Percentiles rank a stretch among this genome's conserved stretches.
Evolutionary conservation across 768 basidiomycete species (phyloP).

Genomic region (Amanita molliuscula): DNA sequence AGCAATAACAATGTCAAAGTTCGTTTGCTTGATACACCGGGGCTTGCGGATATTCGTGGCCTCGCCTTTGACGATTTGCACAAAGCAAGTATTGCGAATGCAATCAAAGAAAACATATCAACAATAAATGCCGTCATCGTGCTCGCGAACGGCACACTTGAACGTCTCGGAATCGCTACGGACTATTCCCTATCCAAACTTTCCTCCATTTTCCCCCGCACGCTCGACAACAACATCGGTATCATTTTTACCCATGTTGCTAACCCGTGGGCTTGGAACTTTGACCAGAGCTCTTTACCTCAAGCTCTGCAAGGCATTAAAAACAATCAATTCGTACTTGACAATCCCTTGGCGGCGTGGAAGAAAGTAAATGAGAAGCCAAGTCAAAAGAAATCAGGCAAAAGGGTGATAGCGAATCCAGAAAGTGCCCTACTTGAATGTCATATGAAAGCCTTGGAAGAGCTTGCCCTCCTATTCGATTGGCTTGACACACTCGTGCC

Average conservation of each 20-base stretch:
- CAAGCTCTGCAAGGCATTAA: neutral
- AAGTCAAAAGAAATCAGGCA: neutral
- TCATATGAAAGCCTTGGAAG: conserved; percentile 8
- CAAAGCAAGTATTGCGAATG: conserved; percentile 15
- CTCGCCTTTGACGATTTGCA: conserved; percentile 14
- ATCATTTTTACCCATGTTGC: conserved; percentile 16
- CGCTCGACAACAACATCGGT: conserved; percentile 16
- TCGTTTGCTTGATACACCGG: conserved; percentile 18
- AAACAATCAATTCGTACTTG: conserved; percentile 1
- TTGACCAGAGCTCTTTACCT: conserved; percentile 11
- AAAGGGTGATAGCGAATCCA: neutral
- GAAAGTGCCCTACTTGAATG: neutral
- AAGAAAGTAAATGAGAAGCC: conserved; percentile 5
- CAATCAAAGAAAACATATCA: conserved; percentile 11
- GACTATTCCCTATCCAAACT: conserved; percentile 15
- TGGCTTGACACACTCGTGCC: conserved; percentile 9
- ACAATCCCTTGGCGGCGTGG: conserved; percentile 9
- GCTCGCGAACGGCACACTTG: conserved; percentile 17
- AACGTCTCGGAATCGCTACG: conserved; percentile 13
- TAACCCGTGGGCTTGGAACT: conserved; percentile 11
- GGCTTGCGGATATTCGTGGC: conserved; percentile 19
- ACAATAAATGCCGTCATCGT: conserved; percentile 16
- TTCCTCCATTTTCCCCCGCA: conserved; percentile 15
- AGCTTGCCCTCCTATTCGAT: conserved; percentile 7
- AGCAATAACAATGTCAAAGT: conserved; percentile 9